Evolutionary conservation across 2,329 filamentous ascomycete genomes (phyloP).

Genomic region (Fusarium verticillioides): DNA sequence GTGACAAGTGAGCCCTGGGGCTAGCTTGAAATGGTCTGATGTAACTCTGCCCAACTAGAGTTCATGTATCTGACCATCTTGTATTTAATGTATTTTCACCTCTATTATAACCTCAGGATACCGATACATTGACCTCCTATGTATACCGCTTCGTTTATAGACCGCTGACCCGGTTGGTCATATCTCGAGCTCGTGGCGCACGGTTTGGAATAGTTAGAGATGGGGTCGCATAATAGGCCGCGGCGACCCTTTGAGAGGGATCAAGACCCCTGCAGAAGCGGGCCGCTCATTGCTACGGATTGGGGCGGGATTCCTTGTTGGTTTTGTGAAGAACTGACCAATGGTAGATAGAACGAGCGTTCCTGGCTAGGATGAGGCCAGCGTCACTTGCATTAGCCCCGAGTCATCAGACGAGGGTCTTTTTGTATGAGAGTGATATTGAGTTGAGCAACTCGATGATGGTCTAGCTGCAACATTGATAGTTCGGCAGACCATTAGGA

Average conservation of each 20-base stretch:
- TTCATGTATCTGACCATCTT: neutral
- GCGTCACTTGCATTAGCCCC: slow-evolving; percentile 45
- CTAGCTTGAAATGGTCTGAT: slow-evolving; percentile 40
- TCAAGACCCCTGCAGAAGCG: slow-evolving; percentile 42
- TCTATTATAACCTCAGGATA: neutral
- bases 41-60: slow-evolving; percentile 28
- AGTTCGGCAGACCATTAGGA: neutral
- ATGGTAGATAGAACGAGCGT: slow-evolving; percentile 27
- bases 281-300: slow-evolving; percentile 40
- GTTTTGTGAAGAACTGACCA: slow-evolving; percentile 36
- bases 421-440: slow-evolving; percentile 13
- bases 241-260: slow-evolving; percentile 29
- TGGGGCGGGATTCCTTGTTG: slow-evolving; percentile 31
- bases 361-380: slow-evolving; percentile 42
- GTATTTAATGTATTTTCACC: neutral
- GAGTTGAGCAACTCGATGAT: neutral
- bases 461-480: neutral
- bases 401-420: slow-evolving; percentile 36
- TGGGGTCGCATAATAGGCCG: slow-evolving; percentile 40
- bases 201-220: slow-evolving; percentile 19
- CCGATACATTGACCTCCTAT: neutral
- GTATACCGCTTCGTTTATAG: neutral
- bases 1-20: slow-evolving; percentile 35
- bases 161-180: slow-evolving; percentile 14
- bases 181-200: slow-evolving; percentile 25